Evolutionary conservation across 108 stramenopile genomes (phyloP).

Genomic region (Hondaea fermentalgiana): DNA sequence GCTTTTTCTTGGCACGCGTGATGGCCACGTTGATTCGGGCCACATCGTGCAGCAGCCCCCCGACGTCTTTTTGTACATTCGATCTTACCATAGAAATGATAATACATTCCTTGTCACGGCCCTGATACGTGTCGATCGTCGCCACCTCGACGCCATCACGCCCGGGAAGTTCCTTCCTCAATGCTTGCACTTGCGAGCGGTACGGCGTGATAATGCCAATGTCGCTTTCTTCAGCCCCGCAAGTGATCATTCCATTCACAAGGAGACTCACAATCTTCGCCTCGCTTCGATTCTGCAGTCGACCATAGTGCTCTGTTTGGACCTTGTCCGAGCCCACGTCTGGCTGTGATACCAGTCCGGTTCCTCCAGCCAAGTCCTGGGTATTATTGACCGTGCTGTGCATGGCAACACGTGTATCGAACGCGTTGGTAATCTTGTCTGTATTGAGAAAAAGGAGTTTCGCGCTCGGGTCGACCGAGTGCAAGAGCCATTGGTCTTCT

Average conservation of each 20-base stretch:
- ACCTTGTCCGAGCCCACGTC: not conserved
- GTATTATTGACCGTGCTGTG: not conserved
- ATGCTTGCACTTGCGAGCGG: not conserved
- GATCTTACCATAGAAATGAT: slow-evolving; percentile 68
- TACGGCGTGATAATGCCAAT: not conserved
- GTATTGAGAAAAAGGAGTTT: not conserved
- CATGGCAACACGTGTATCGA: not conserved
- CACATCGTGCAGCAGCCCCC: slow-evolving; percentile 64
- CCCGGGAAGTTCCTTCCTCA: not conserved
- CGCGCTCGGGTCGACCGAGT: not conserved
- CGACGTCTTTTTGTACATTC: slow-evolving; percentile 56
- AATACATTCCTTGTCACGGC: slow-evolving; percentile 72
- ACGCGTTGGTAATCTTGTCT: not conserved
- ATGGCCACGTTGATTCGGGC: slow-evolving; percentile 78
- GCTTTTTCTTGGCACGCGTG: slow-evolving; percentile 72
- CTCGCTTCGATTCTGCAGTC: not conserved
- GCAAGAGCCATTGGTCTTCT: not conserved
- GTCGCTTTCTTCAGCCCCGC: not conserved
- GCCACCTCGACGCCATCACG: slow-evolving; percentile 60
- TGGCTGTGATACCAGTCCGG: no score
- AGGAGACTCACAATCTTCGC: not conserved
- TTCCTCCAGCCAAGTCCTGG: no score
- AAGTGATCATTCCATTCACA: not conserved
- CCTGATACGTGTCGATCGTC: slow-evolving; percentile 83
- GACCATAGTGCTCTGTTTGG: not conserved